A percentile compares a stretch with the other conserved stretches of the same genome.
Conservation (phyloP, 164 flowering plant genomes). For the Berberis vulgaris region DNA sequence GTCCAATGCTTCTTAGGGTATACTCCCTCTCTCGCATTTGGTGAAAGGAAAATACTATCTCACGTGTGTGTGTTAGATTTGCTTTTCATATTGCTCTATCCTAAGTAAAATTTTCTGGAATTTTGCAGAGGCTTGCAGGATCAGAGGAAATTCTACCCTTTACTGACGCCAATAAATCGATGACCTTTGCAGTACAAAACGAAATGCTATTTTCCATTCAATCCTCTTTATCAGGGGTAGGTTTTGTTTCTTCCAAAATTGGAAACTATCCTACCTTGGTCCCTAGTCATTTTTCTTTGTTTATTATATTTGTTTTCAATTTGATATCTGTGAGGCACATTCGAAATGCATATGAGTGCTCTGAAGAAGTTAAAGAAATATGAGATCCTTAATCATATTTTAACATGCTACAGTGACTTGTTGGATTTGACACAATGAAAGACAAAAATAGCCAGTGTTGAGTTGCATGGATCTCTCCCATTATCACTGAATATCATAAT, state of each 20-base stretch:
- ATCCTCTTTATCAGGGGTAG: conserved; percentile 43
- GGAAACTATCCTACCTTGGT: not conserved
- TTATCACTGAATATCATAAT: too few species aligned
- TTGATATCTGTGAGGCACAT: too few species aligned
- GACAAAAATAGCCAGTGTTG: too few species aligned
- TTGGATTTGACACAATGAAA: too few species aligned
- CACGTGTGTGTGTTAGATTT: too few species aligned
- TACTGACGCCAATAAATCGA: conserved; percentile 30
- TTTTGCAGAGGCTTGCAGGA: conserved; percentile 75
- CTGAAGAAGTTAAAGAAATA: too few species aligned
- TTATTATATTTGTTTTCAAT: too few species aligned
- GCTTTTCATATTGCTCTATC: too few species aligned
- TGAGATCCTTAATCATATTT: too few species aligned
- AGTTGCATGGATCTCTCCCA: too few species aligned
- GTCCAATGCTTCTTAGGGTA: conserved; percentile 88
- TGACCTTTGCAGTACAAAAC: conserved; percentile 21
- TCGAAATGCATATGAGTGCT: too few species aligned
- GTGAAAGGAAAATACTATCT: conserved; percentile 1
- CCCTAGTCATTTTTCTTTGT: not conserved
- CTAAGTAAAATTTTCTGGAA: not conserved
- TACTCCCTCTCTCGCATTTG: not conserved
- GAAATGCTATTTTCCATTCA: conserved; percentile 45
- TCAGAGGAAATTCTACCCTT: conserved; percentile 64
- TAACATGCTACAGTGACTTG: too few species aligned
- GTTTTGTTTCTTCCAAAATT: not conserved